phyloP scores from a whole-genome alignment of 768 basidiomycete species.

The Suillus subalutaceus region DNA sequence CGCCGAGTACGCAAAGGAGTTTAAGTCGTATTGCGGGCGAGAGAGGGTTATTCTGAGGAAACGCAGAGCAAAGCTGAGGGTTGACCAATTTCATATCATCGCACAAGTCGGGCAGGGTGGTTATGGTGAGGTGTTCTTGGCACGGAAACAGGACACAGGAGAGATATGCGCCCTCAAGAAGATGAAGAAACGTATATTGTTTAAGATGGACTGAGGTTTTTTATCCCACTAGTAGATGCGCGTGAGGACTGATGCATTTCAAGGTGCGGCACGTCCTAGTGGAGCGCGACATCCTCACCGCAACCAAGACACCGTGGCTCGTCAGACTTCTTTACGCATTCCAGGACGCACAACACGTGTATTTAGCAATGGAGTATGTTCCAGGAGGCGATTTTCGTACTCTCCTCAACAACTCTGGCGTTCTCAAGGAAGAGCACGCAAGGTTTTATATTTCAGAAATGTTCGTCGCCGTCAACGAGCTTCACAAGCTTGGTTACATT shows the following conservation, averaged over 20 bases:
- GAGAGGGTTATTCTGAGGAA: slow-evolving; percentile 93
- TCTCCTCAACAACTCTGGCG: slow-evolving; percentile 95
- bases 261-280: slow-evolving; percentile 97
- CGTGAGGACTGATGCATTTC: slow-evolving; percentile 3
- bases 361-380: slow-evolving; percentile 99
- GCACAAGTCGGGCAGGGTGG: slow-evolving; percentile 99
- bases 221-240: not conserved
- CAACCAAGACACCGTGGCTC: slow-evolving; percentile 97
- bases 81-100: slow-evolving; percentile 98
- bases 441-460: slow-evolving; percentile 98
- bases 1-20: slow-evolving; percentile 72
- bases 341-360: slow-evolving; percentile 89
- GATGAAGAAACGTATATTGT: slow-evolving; percentile 92
- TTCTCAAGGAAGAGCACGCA: slow-evolving; percentile 96
- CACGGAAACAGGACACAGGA: slow-evolving; percentile 92
- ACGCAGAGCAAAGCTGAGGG: slow-evolving; percentile 87
- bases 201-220: slow-evolving; percentile 98
- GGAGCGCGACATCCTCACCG: slow-evolving; percentile 96
- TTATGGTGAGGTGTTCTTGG: slow-evolving; percentile 97
- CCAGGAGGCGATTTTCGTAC: slow-evolving; percentile 99
- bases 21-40: slow-evolving; percentile 90
- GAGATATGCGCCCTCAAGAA: slow-evolving; percentile 98
- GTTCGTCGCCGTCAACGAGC: slow-evolving; percentile 91
- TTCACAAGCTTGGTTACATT: slow-evolving; percentile 97
- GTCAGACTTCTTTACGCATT: slow-evolving; percentile 95